Base-by-base conservation (phyloP, 345 rosid genomes). In the Aethionema arabicum region DNA sequence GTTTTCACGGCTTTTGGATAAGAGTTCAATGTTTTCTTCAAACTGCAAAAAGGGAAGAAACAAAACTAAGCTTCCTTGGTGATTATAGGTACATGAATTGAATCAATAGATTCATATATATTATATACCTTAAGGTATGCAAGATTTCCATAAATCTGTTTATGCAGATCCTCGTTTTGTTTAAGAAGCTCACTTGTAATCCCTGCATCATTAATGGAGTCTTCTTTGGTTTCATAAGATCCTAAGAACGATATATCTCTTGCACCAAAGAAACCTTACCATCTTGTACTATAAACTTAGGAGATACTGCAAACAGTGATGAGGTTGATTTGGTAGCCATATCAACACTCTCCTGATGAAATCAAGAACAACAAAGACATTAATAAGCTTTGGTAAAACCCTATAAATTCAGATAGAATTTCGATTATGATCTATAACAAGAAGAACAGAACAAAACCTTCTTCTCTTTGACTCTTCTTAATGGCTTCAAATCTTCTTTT, bases 401-500 rank as follows among this genome's bases (percentile, higher is more conserved):
- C 3, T 0, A 11, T 27, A 61, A 2, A 50, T 29, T 40, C 7
- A 32, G 40, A 39, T 31, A 21, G 27, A 21, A 21, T 21, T 21
- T 21, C 27, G 27, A 21, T 21, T 21, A 21, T 21, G 27, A 21
- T 21, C 2, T 21, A 21, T 21, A 48, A 15, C 27, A 35, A 44
- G 4, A 36, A 52, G n/a, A 13, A 14, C 49, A 39, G 56, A 45
- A 40, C 27, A 44, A 4, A 67, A 91, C 93, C 88, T 85, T 81
- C 67, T 71, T 81, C 49, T 88, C 90, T 73, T 79, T 84, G 68
- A 45, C 72, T 78, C 70, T 86, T 74, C 80, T 80, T 11, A 68
- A 46, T 37, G 69, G 69, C 65, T 62, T 76, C 38, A 67, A 77
- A 8, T 86, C 87, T 51, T 86, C 82, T 65, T 83, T 91, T 75